Evolutionary conservation across 2,329 filamentous ascomycete genomes (phyloP).

Genomic region (Aspergillus cejpii): DNA sequence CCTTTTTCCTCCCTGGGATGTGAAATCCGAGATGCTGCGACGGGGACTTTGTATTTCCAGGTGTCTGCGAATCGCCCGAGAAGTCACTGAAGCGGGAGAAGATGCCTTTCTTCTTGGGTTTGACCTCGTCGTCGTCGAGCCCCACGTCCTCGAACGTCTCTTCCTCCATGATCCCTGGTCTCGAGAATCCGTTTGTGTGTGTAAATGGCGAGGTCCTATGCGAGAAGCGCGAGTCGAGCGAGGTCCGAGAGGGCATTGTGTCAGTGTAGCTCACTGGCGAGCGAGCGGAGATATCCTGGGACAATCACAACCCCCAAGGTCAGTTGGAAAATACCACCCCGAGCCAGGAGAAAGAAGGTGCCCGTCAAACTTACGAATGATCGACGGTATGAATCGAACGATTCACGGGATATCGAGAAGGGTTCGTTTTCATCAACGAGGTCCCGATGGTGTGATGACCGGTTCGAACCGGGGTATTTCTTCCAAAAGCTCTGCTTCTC

Average conservation of each 20-base stretch:
- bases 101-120: conserved; percentile 72
- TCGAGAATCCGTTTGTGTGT: conserved; percentile 52
- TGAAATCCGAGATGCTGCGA: conserved; percentile 55
- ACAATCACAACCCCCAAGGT: conserved; percentile 1
- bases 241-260: conserved; percentile 60
- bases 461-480: conserved; percentile 44
- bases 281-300: conserved; percentile 79
- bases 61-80: conserved; percentile 29
- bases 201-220: conserved; percentile 58
- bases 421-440: conserved; percentile 78
- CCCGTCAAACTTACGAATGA: conserved; percentile 68
- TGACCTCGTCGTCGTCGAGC: conserved; percentile 63
- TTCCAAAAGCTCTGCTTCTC: conserved; percentile 79
- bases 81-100: conserved; percentile 65
- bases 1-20: conserved; percentile 64
- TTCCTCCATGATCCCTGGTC: conserved; percentile 61
- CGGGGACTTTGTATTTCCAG: conserved; percentile 38
- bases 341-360: conserved; percentile 5
- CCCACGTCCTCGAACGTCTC: conserved; percentile 88
- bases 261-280: conserved; percentile 64
- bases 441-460: conserved; percentile 54
- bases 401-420: conserved; percentile 92
- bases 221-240: conserved; percentile 67
- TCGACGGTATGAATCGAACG: conserved; percentile 91
- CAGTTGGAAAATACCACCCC: conserved; percentile 6